These are phyloP conservation scores for Ceratocystis huliohia DNA, from an alignment of 2,329 filamentous ascomycete genomes.

Conservation along the genomic window DNA sequence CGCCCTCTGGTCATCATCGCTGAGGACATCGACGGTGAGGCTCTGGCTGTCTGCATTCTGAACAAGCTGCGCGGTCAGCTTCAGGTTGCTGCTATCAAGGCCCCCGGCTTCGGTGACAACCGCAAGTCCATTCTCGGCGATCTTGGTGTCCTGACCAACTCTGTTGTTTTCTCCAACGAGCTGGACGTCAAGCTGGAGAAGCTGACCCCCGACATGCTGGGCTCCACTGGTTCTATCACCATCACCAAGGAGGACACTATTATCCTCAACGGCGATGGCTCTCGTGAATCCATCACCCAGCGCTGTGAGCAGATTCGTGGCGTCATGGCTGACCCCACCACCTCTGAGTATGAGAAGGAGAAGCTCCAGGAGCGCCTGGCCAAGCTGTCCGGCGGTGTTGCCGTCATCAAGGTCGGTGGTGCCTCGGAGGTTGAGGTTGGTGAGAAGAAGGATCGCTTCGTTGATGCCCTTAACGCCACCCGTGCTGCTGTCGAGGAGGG, in stretches of 20 bases:
- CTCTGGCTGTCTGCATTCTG: slow-evolving; percentile 94
- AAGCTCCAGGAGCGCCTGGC: slow-evolving; percentile 99
- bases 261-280: slow-evolving; percentile 90
- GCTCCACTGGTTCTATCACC: slow-evolving; percentile 93
- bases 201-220: slow-evolving; percentile 88
- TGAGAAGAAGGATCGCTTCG: slow-evolving; percentile 99
- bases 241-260: slow-evolving; percentile 99
- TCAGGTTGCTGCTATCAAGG: slow-evolving; percentile 97
- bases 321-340: slow-evolving; percentile 84
- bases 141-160: slow-evolving; percentile 88
- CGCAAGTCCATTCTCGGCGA: slow-evolving; percentile 98
- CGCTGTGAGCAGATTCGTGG: slow-evolving; percentile 98
- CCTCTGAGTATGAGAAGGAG: slow-evolving; percentile 99
- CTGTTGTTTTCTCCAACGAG: slow-evolving; percentile 95
- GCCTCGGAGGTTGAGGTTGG: slow-evolving; percentile 96
- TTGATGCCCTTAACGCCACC: slow-evolving; percentile 95
- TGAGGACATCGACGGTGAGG: slow-evolving; percentile 97
- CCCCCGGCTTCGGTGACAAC: slow-evolving; percentile 98
- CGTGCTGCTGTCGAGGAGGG: slow-evolving; percentile 97
- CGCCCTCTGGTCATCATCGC: slow-evolving; percentile 96
- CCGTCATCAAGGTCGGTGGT: slow-evolving; percentile 98
- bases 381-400: slow-evolving; percentile 97
- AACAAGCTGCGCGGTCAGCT: slow-evolving; percentile 99
- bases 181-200: slow-evolving; percentile 99
- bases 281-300: slow-evolving; percentile 85